phyloP scores from a whole-genome alignment of 805 yeast genomes.

The Ogataea sp. region DNA sequence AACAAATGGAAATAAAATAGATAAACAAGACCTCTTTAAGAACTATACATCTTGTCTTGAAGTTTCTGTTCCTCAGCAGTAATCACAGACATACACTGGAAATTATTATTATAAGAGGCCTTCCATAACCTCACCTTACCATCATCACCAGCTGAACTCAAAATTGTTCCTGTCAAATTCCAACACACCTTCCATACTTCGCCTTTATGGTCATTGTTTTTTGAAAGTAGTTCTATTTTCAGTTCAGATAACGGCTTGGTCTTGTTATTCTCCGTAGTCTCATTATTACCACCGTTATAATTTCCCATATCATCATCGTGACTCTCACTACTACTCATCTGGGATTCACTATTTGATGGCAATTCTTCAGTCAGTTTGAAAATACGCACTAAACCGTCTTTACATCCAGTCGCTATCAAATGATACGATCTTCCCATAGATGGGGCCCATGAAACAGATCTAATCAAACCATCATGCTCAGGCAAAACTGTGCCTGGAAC shows the following conservation, averaged over 20 bases:
- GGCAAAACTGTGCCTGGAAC: slow-evolving; percentile 57
- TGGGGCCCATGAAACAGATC: slow-evolving; percentile 95
- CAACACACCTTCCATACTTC: slow-evolving; percentile 95
- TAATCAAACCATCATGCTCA: slow-evolving; percentile 78
- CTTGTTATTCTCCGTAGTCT: slow-evolving; percentile 9
- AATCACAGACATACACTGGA: slow-evolving; percentile 85
- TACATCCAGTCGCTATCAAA: slow-evolving; percentile 89
- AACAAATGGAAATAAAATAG: neutral
- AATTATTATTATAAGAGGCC: slow-evolving; percentile 74
- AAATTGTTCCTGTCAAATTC: slow-evolving; percentile 88
- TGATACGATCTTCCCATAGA: slow-evolving; percentile 88
- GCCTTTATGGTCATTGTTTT: slow-evolving; percentile 25
- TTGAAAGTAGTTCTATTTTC: slow-evolving; percentile 16
- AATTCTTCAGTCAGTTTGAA: slow-evolving; percentile 56
- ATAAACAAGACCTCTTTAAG: neutral
- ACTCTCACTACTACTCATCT: too few relatives aligned
- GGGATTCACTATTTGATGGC: neutral
- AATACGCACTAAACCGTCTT: slow-evolving; percentile 86
- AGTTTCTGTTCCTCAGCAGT: slow-evolving; percentile 38
- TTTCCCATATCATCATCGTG: too few relatives aligned
- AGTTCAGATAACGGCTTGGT: slow-evolving; percentile 4
- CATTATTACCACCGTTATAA: too few relatives aligned
- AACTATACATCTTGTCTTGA: neutral
- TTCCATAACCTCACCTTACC: slow-evolving; percentile 92
- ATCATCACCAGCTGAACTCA: slow-evolving; percentile 93